Evolutionary conservation across 371 early-diverging fungal genomes (phyloP).

Genomic region (Smittium culicis): DNA sequence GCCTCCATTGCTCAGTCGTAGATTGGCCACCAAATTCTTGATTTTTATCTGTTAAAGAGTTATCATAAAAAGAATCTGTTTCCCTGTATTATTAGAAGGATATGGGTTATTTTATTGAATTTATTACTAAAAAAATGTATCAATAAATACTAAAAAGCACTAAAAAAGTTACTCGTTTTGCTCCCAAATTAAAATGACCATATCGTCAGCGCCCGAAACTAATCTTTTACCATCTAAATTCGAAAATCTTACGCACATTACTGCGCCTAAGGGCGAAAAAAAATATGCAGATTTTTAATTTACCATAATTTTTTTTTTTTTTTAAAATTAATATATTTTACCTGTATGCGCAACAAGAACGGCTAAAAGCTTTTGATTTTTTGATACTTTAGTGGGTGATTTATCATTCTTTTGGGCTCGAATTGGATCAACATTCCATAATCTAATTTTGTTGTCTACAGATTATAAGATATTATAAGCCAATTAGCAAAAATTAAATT

Average conservation of each 20-base stretch:
- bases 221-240: slow-evolving; percentile 53
- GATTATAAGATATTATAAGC: not conserved
- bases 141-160: not conserved
- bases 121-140: not conserved
- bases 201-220: slow-evolving; percentile 82
- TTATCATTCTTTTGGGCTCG: slow-evolving; percentile 37
- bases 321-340: not conserved
- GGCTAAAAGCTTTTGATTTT: slow-evolving; percentile 52
- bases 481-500: slow-evolving; percentile 1
- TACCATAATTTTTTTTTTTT: not conserved
- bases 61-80: slow-evolving; percentile 16
- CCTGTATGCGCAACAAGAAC: slow-evolving; percentile 63
- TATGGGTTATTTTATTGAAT: too few species aligned
- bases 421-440: slow-evolving; percentile 65
- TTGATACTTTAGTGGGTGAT: slow-evolving; percentile 37
- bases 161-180: slow-evolving; percentile 38
- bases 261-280: slow-evolving; percentile 42
- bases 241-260: slow-evolving; percentile 83
- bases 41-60: not conserved
- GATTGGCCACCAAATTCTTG: slow-evolving; percentile 31
- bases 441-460: slow-evolving; percentile 56
- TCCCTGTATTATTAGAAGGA: slow-evolving; percentile 7
- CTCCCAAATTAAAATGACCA: slow-evolving; percentile 85
- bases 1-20: slow-evolving; percentile 57
- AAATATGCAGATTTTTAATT: not conserved